phyloP scores from a whole-genome alignment of 768 basidiomycete species.

The Suillus luteus region DNA sequence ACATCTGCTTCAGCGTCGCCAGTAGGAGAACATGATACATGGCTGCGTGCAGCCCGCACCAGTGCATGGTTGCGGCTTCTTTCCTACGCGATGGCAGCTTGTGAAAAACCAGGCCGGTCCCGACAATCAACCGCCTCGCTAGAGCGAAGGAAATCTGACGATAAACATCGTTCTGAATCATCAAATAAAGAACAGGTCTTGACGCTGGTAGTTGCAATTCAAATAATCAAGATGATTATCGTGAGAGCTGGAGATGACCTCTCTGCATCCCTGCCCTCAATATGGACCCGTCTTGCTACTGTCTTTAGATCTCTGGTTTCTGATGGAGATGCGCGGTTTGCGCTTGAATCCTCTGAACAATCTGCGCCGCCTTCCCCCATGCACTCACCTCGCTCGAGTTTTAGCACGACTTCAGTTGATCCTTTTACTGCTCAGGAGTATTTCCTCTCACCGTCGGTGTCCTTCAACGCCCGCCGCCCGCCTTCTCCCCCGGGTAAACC shows the following conservation, averaged over 20 bases:
- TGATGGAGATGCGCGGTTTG: conserved; percentile 67
- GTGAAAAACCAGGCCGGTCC: conserved; percentile 36
- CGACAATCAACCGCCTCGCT: conserved; percentile 24
- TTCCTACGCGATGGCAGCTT: conserved; percentile 57
- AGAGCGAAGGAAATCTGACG: conserved; percentile 51
- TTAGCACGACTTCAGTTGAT: conserved; percentile 19
- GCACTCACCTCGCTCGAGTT: conserved; percentile 50
- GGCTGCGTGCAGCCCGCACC: conserved; percentile 47
- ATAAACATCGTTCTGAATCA: conserved; percentile 28
- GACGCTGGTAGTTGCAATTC: conserved; percentile 51
- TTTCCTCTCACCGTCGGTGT: conserved; percentile 6
- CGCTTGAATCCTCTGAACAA: conserved; percentile 41
- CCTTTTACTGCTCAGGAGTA: conserved; percentile 11
- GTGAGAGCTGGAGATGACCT: conserved; percentile 65
- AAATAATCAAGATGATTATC: conserved; percentile 67
- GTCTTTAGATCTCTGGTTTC: conserved; percentile 52
- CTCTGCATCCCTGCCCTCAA: conserved; percentile 50
- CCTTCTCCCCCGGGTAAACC: conserved; percentile 40
- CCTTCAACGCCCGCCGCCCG: conserved; percentile 11
- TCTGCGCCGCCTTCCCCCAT: conserved; percentile 55
- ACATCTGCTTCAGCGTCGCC: conserved; percentile 47
- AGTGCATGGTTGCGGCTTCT: conserved; percentile 66
- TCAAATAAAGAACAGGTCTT: conserved; percentile 26
- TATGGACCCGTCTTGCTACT: conserved; percentile 64
- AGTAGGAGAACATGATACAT: conserved; percentile 43